phyloP scores from a whole-genome alignment of 192 early-diverging fungal species.

The Backusella tuberculispora region DNA sequence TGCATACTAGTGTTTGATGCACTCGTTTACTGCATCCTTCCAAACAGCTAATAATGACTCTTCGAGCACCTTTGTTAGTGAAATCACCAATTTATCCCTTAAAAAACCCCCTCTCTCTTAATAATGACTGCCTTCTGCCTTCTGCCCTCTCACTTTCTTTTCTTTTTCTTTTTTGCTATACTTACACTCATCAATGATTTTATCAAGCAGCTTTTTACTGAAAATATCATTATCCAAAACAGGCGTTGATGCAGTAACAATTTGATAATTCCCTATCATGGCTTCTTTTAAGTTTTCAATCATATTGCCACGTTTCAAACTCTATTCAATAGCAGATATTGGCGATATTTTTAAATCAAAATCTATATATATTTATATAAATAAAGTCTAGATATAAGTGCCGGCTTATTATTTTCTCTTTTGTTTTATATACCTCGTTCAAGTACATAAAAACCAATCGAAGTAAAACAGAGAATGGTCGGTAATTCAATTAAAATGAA shows the following conservation, averaged over 20 bases:
- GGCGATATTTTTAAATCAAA: constrained; percentile 45
- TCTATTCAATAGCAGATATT: constrained; percentile 59
- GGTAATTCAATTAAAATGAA: no score
- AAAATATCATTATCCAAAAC: constrained; percentile 50
- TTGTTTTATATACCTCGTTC: constrained; percentile 40
- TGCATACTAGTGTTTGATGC: no score
- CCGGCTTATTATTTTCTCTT: background rate
- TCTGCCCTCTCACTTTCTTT: background rate
- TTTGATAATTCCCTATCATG: constrained; percentile 59
- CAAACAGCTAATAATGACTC: no score
- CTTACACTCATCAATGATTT: constrained; percentile 53
- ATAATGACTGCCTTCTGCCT: background rate
- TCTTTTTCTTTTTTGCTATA: background rate
- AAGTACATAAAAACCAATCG: constrained; percentile 56
- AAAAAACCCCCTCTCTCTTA: no score
- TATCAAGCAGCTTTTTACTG: constrained; percentile 57
- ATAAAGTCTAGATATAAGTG: background rate
- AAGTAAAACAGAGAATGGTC: constrained; percentile 42
- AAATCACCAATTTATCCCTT: no score
- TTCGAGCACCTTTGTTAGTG: no score
- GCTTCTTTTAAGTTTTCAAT: constrained; percentile 58
- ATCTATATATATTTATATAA: constrained; percentile 23
- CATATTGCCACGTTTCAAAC: constrained; percentile 49
- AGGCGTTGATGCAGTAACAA: constrained; percentile 44
- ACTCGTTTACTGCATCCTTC: no score